Conservation (phyloP, 495 filamentous ascomycete species). For the Clavariopsis aquatica region DNA sequence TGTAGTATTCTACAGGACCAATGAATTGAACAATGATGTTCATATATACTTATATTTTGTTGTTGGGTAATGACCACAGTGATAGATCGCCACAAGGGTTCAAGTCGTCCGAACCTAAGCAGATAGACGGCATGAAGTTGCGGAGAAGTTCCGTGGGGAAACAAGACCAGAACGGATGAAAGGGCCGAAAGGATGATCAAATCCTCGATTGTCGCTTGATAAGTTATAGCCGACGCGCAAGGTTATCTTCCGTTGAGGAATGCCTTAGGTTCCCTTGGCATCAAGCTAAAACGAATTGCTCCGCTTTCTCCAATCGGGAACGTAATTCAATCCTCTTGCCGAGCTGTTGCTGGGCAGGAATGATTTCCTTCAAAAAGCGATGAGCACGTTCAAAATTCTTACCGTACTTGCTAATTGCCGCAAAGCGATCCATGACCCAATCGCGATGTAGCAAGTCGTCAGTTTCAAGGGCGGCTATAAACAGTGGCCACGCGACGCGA, state of each 20-base stretch:
- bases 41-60: background rate
- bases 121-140: background rate
- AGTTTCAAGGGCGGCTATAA: background rate
- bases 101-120: background rate
- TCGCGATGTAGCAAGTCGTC: background rate
- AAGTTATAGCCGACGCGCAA: background rate
- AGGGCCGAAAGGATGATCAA: background rate
- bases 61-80: background rate
- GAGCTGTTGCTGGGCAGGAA: background rate
- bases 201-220: background rate
- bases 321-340: constrained; percentile 4
- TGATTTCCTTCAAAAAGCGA: constrained; percentile 1
- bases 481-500: background rate
- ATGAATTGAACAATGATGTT: background rate
- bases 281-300: constrained; percentile 6
- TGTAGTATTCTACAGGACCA: too few relatives aligned
- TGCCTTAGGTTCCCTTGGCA: background rate
- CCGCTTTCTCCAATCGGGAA: background rate
- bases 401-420: background rate
- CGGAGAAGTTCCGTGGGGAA: background rate
- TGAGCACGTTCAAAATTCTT: constrained; percentile 1
- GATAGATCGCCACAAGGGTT: background rate
- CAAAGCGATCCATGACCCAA: background rate
- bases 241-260: background rate
- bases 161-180: background rate